Percentiles rank a stretch among this genome's conserved stretches.
Conservation (phyloP, 768 basidiomycete genomes). For the Trametopsis cervina region DNA sequence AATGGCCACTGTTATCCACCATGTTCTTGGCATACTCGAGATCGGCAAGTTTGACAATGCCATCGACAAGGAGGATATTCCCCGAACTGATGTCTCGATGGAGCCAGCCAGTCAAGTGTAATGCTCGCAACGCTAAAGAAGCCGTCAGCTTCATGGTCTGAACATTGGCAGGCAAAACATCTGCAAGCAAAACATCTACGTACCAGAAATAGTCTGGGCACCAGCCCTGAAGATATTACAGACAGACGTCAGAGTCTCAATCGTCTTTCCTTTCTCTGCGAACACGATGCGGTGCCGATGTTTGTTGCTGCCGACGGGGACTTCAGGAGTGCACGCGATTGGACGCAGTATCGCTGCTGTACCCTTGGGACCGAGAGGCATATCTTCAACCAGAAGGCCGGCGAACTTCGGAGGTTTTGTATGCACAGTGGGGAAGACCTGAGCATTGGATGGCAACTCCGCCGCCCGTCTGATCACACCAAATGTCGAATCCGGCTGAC, state of each 20-base stretch:
- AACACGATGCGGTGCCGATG: constrained; percentile 14
- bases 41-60: constrained; percentile 7
- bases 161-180: neutral
- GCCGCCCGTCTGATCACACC: neutral
- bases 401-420: neutral
- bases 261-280: constrained; percentile 11
- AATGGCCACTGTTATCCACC: neutral
- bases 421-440: neutral
- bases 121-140: constrained; percentile 3
- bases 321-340: neutral
- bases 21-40: constrained; percentile 13
- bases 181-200: neutral
- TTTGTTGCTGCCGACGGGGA: neutral
- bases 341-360: neutral
- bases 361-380: neutral
- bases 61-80: constrained; percentile 9
- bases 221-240: neutral
- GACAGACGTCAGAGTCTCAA: neutral
- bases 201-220: neutral
- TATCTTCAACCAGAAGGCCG: neutral
- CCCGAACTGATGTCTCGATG: constrained; percentile 16
- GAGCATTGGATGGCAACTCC: neutral
- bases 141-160: neutral
- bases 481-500: neutral
- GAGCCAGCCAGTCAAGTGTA: constrained; percentile 13